Evolutionary conservation across 2,329 filamentous ascomycete species (phyloP).

Genomic region (Fusarium equiseti): DNA sequence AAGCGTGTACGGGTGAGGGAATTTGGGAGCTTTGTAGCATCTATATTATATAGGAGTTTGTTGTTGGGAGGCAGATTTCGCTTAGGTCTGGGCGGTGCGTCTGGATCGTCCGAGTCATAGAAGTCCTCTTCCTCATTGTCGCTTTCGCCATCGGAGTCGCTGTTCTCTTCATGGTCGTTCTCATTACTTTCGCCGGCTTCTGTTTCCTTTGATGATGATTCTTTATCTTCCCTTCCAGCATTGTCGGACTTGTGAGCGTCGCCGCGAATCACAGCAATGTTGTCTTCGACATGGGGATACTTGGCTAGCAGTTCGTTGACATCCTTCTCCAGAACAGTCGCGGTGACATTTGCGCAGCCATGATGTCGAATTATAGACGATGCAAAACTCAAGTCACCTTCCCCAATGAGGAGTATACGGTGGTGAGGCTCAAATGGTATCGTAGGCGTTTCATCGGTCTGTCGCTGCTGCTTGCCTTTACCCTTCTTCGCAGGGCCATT

Average conservation of each 20-base stretch:
- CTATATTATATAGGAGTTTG: constrained; percentile 70
- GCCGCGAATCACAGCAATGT: constrained; percentile 64
- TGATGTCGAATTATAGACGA: constrained; percentile 74
- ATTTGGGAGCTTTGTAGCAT: constrained; percentile 72
- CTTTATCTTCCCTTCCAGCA: constrained; percentile 10
- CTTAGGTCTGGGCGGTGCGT: constrained; percentile 32
- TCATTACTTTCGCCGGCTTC: constrained; percentile 11
- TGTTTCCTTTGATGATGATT: neutral
- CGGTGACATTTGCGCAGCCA: constrained; percentile 73
- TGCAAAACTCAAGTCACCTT: constrained; percentile 85
- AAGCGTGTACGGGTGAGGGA: constrained; percentile 63
- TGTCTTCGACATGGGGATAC: constrained; percentile 76
- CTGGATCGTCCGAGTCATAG: constrained; percentile 37
- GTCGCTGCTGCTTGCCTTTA: constrained; percentile 46
- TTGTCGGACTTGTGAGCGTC: constrained; percentile 38
- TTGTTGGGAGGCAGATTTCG: constrained; percentile 43
- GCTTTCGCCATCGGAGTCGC: constrained; percentile 32
- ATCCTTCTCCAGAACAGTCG: constrained; percentile 74
- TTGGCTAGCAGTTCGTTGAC: constrained; percentile 72
- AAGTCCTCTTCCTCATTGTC: constrained; percentile 36
- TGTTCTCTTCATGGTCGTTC: constrained; percentile 19
- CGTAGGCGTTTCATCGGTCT: constrained; percentile 55
- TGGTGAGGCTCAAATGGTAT: constrained; percentile 77
- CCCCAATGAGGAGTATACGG: constrained; percentile 80
- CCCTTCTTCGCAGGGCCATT: constrained; percentile 41